These are phyloP conservation scores for Canavalia ensiformis DNA, from an alignment of 306 rosid genomes.

Conservation along the genomic window DNA sequence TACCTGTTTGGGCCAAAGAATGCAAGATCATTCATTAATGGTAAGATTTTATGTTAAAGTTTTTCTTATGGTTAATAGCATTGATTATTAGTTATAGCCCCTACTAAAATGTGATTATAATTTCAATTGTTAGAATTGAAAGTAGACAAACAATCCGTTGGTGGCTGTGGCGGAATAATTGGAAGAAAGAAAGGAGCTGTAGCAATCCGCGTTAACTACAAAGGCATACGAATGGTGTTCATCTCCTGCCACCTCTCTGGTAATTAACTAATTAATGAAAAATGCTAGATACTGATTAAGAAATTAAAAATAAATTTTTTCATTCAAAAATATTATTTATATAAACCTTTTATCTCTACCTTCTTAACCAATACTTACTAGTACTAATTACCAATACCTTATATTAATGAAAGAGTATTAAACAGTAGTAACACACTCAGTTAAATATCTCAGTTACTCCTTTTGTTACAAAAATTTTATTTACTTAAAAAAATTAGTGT, in stretches of 20 bases:
- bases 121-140: slow-evolving; percentile 55
- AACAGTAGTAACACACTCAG: too few species aligned
- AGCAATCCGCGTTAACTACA: slow-evolving; percentile 70
- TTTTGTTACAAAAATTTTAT: too few species aligned
- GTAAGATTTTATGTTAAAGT: slow-evolving; percentile 42
- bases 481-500: too few species aligned
- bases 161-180: slow-evolving; percentile 76
- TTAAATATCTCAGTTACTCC: too few species aligned
- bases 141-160: slow-evolving; percentile 63
- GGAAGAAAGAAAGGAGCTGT: slow-evolving; percentile 90
- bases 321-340: too few species aligned
- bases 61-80: not conserved
- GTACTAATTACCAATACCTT: too few species aligned
- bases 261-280: slow-evolving; percentile 37
- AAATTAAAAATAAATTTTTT: too few species aligned
- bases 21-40: slow-evolving; percentile 58
- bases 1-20: slow-evolving; percentile 72
- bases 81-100: not conserved
- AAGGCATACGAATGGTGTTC: slow-evolving; percentile 71
- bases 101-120: not conserved
- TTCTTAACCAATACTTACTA: too few species aligned
- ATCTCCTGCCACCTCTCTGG: slow-evolving; percentile 85
- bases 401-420: too few species aligned
- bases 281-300: too few species aligned
- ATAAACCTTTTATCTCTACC: too few species aligned